Evolutionary conservation across 169 alveolate species (phyloP), one percentile per base, ranked within the genome.

Genomic region (Hepatocystis sp.): DNA sequence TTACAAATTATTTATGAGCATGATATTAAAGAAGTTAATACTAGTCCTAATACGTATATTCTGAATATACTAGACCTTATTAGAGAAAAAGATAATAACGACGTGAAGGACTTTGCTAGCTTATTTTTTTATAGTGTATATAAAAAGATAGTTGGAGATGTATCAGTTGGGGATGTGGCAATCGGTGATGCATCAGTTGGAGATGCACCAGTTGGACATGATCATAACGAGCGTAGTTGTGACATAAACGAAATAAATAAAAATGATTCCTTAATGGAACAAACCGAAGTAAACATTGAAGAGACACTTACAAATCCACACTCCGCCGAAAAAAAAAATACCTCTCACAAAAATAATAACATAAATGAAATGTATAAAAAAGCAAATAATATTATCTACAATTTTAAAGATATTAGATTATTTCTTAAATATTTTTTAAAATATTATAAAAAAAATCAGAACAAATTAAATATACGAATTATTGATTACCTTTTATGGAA

Each of bases 11-110:
- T 68, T n/a, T 42, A 2, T 34, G 39, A 40, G 13, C 27, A 40
- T 21, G 66, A 68, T 13, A 27, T 68, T 3, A n/a, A 49, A 39
- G 46, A 55, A 5, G 39, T 68, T 15, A 68, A 49, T 27, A 68
- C 86, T 0, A 40, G 40, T 46, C 86, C 86, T 0, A 67, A 68
- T n/a, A 68, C 86, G 1, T 68, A 68, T 19, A 42, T 68, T 28
- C 27, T 68, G 19, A 68, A 68, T 46, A 55, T 55, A 15, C 36
- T 68, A 17, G 25, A 11, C 13, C 13, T 68, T 11, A 32, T 55
- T 17, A 19, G 19, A 28, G 86, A 68, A 15, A 13, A 56, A 0
- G 13, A 15, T 2, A 68, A 68, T 21, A 63, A 53, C 23, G 64
- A 68, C 19, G 47, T 68, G 1, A 10, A 4, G 8, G 21, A 21